A percentile compares a stretch with the other conserved stretches of the same genome.
Conservation (phyloP, 768 basidiomycete species). For the Suillus sp. region DNA sequence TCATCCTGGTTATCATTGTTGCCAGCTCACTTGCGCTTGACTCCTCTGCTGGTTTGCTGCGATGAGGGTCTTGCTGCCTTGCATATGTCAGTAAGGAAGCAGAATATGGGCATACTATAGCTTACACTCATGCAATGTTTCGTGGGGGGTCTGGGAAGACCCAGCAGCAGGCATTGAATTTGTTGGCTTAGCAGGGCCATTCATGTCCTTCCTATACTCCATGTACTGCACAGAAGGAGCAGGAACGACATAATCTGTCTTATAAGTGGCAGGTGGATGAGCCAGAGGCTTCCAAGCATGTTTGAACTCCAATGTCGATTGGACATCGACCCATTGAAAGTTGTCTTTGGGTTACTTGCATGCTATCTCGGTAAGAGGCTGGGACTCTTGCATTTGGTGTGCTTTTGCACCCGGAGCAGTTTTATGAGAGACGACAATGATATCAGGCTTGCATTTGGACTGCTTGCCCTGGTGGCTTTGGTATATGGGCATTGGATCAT, state of each 20-base stretch:
- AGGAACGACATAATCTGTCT: too few species aligned
- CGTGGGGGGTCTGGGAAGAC: background rate
- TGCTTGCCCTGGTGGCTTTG: background rate
- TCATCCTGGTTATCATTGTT: background rate
- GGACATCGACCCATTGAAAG: conserved; percentile 1
- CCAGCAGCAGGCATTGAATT: background rate
- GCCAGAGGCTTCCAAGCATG: background rate
- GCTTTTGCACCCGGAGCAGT: background rate
- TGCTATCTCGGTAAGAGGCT: background rate
- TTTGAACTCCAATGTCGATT: conserved; percentile 2
- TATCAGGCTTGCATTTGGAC: conserved; percentile 4
- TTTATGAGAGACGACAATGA: background rate
- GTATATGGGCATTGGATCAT: conserved; percentile 1
- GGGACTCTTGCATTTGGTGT: too few species aligned
- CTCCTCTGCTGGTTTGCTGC: background rate
- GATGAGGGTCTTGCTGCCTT: background rate
- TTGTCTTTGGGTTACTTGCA: background rate
- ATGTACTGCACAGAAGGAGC: background rate
- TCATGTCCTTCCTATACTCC: background rate
- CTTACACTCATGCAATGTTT: background rate
- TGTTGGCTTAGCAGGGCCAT: background rate
- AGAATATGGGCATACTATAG: background rate
- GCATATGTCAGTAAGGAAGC: background rate
- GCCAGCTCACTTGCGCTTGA: background rate
- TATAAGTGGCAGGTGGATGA: background rate